Evolutionary conservation across 2,329 filamentous ascomycete genomes (phyloP), one percentile per base, ranked within the genome.

Genomic region (Epicoccum sorghinum): DNA sequence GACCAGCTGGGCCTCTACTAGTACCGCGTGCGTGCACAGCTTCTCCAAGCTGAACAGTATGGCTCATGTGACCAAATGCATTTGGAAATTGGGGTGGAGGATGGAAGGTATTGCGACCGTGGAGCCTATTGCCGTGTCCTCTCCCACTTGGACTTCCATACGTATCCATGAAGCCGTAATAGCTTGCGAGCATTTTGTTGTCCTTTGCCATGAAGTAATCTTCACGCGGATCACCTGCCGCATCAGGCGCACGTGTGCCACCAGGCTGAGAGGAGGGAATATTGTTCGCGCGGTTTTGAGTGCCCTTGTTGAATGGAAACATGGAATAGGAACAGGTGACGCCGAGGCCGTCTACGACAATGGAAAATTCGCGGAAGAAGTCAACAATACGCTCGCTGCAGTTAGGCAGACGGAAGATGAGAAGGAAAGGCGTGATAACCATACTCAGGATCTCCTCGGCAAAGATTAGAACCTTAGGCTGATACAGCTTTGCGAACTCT

Each of bases 271-370:
- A 75, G 62, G 74, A 56, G 57, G 73, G 61, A n/a, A 76, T 74
- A 60, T 82, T 82, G 42, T 84, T 82, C 18, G 53, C 30, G 23
- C 61, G 59, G 37, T 66, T 66, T n/a, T 62, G 64, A 22, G 88
- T 81, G 23, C 88, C 89, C 72, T 92, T 93, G 74, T 96, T 93
- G 78, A 98, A 98, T 60, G 97, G 91, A 67, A 99, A 99, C 32
- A 96, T 91, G 3, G 95, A 95, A 77, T 97, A 98, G 1, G 93
- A 97, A 75, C 95, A 99, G 9, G 98, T 91, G 62, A 97, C 93
- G 22, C 95, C 95, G 32, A 99, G 83, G 0, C 95, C 95, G 69
- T 99, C 95, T 13, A 99, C 93, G 65, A 99, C 93, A 22, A 99
- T 87, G 0, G 95, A 98, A 65, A 98, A 97, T 71, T 99, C 95